phyloP scores from a whole-genome alignment of 306 rosid genomes.

The Delonix regia region DNA sequence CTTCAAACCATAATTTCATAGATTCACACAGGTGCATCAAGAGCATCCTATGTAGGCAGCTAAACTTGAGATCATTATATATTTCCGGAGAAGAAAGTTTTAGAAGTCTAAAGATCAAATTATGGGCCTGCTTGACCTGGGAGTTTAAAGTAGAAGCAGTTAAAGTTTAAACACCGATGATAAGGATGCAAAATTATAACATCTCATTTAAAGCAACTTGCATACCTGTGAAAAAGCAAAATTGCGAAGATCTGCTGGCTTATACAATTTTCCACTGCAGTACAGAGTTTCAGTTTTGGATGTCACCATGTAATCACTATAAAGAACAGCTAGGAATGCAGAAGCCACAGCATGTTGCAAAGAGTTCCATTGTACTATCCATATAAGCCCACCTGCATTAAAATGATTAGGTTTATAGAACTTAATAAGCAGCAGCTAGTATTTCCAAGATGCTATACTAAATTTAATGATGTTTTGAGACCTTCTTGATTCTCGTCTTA shows the following conservation, averaged over 20 bases:
- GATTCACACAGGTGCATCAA: background rate
- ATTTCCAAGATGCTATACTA: background rate
- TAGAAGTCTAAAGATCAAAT: background rate
- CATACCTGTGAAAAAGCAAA: conserved; percentile 69
- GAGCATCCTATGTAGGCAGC: background rate
- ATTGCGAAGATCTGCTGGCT: conserved; percentile 58
- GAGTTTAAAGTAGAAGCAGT: background rate
- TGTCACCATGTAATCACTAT: conserved; percentile 70
- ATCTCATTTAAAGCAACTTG: conserved; percentile 8
- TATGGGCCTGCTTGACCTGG: background rate
- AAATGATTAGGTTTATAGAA: background rate
- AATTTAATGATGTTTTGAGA: background rate
- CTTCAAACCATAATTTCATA: background rate
- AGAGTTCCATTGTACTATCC: conserved; percentile 61
- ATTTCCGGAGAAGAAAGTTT: background rate
- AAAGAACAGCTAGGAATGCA: conserved; percentile 68
- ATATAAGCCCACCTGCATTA: conserved; percentile 62
- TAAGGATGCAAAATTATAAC: background rate
- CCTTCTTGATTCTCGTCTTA: background rate
- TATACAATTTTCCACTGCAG: conserved; percentile 54
- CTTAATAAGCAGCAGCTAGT: background rate
- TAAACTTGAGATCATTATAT: background rate
- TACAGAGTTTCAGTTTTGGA: conserved; percentile 55
- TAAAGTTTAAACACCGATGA: background rate
- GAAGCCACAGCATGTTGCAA: conserved; percentile 67